Evolutionary conservation across 2,329 filamentous ascomycete species (phyloP), one percentile per base, ranked within the genome.

Genomic region (Fusarium sp.): DNA sequence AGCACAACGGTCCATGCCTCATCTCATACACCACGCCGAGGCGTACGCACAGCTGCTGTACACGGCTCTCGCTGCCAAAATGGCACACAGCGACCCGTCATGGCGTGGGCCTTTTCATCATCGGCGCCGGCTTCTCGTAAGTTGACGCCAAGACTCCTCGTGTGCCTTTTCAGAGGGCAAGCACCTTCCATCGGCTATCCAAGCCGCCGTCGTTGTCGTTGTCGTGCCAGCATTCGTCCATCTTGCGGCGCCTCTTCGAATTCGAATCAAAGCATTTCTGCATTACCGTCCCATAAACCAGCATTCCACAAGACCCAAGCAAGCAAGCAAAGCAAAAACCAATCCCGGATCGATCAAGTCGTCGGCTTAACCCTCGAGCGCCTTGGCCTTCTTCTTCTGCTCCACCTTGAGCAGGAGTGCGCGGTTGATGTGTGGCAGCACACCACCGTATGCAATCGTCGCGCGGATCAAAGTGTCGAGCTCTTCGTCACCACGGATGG

Each of bases 401-500:
- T 98, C 95, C 65, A 97, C 95, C 91, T 98, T 98, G 84, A 97
- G 90, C 79, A 99, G 89, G 78, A 99, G 88, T 16, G 97, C 97
- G 80, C 97, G 94, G 89, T 99, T 98, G 92, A 99, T 99, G 86
- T 98, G 96, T 76, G 97, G 97, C 81, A 99, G 88, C 31, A 99
- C 97, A 93, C 97, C 97, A 88, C 97, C 97, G 79, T 97, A 98
- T 71, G 97, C 97, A 81, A 99, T 99, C 73, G 97, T 99, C 67
- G 97, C 97, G 80, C 95, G 94, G 83, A 99, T 98, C 68, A 99
- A 89, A 27, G 95, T 98, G 84, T 99, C 97, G 79, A 99, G 90
- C 86, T 99, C 97, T 87, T 99, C 97, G 85, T 99, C 97, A 82
- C 97, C 97, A 81, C 97, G 95, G 83, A 99, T 99, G 80, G 97